A percentile compares a stretch with the other conserved stretches of the same genome.
Evolutionary conservation across 2,329 filamentous ascomycete genomes (phyloP).

Genomic region (Cordyceps farinosa): DNA sequence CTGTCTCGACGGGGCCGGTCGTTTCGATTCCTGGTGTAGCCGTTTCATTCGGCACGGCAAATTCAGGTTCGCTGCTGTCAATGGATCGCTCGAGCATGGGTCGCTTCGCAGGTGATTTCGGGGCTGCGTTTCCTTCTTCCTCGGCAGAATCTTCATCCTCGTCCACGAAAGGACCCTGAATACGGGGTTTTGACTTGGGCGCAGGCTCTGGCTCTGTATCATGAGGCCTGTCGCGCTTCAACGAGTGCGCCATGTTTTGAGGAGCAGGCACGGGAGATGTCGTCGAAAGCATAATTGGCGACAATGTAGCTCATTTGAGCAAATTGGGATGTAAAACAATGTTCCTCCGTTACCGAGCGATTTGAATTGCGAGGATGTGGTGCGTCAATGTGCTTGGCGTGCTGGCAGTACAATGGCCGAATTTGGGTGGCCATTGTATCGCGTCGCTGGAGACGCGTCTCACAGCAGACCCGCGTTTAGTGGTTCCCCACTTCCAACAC

Average conservation of each 20-base stretch:
- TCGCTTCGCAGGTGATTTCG: conserved; percentile 21
- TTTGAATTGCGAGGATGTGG: background rate
- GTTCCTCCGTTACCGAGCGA: background rate
- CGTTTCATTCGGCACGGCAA: background rate
- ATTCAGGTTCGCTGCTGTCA: conserved; percentile 1
- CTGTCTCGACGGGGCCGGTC: background rate
- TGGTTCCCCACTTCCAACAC: conserved; percentile 16
- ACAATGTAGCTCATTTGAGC: background rate
- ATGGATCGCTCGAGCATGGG: conserved; percentile 18
- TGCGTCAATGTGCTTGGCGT: background rate
- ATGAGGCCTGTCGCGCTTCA: conserved; percentile 37
- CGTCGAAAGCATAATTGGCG: conserved; percentile 50
- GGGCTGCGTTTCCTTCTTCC: conserved; percentile 19
- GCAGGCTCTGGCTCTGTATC: conserved; percentile 25
- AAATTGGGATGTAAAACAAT: background rate
- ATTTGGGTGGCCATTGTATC: background rate
- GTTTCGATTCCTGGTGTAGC: background rate
- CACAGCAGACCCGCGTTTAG: conserved; percentile 27
- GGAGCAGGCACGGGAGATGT: conserved; percentile 59
- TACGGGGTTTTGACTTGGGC: conserved; percentile 33
- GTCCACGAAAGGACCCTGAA: conserved; percentile 37
- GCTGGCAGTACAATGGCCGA: background rate
- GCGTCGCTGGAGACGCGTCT: conserved; percentile 25
- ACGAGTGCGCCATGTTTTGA: conserved; percentile 41
- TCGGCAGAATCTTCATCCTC: conserved; percentile 38